Conservation (phyloP, 1,139 yeast species). For the Suhomyces guaymorum region DNA sequence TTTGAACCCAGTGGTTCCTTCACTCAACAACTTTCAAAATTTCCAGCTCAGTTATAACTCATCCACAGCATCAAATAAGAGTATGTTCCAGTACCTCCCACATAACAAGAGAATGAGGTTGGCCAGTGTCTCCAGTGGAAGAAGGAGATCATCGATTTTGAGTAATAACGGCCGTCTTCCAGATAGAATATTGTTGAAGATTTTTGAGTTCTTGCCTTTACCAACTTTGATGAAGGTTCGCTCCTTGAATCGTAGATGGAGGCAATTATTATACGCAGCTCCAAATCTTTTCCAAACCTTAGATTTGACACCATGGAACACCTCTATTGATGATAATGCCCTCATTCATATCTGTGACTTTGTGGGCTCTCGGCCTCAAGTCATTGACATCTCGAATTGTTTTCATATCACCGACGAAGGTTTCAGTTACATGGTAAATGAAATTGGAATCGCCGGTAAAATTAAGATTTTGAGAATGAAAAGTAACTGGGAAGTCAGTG, state of each 20-base stretch:
- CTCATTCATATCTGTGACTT: conserved; percentile 62
- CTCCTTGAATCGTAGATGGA: conserved; percentile 62
- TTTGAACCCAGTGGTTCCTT: conserved; percentile 35
- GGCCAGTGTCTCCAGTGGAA: conserved; percentile 33
- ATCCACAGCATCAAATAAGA: conserved; percentile 6
- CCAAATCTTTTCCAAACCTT: conserved; percentile 50
- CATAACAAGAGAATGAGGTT: conserved; percentile 54
- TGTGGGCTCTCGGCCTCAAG: conserved; percentile 66
- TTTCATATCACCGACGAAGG: conserved; percentile 78
- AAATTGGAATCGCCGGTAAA: conserved; percentile 65
- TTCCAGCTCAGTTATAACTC: conserved; percentile 13
- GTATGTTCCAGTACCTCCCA: conserved; percentile 50
- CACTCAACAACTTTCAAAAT: conserved; percentile 32
- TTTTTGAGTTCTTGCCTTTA: conserved; percentile 54
- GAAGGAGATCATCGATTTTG: conserved; percentile 59
- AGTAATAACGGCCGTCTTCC: conserved; percentile 56
- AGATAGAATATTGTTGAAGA: conserved; percentile 53
- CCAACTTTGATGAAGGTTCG: conserved; percentile 60
- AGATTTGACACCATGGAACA: conserved; percentile 63
- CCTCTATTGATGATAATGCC: conserved; percentile 57
- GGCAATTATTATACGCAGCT: conserved; percentile 60
- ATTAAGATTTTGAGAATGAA: conserved; percentile 58
- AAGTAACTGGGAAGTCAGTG: conserved; percentile 75
- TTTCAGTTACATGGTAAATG: conserved; percentile 67
- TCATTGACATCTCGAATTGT: conserved; percentile 67